phyloP scores from a whole-genome alignment of 2,329 filamentous ascomycete genomes.

The Colletotrichum plurivorum region DNA sequence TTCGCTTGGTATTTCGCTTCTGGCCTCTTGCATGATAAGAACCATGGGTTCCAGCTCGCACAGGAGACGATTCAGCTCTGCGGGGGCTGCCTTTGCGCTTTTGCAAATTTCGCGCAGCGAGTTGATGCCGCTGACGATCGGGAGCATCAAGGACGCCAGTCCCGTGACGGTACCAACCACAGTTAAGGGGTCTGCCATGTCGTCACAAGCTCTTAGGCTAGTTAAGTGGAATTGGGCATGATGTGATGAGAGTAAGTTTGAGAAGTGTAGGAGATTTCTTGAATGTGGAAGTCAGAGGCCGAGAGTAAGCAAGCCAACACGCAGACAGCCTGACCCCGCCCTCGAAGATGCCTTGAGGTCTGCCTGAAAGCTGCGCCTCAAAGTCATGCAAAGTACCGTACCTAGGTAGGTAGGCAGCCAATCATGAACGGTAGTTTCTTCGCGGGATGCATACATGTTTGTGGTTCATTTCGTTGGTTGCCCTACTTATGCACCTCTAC shows the following conservation, averaged over 20 bases:
- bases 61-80: neutral
- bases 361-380: neutral
- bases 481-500: too few species aligned
- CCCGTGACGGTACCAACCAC: neutral
- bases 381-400: neutral
- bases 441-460: too few species aligned
- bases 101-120: slow-evolving; percentile 2
- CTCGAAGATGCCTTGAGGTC: neutral
- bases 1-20: neutral
- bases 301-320: too few species aligned
- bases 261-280: neutral
- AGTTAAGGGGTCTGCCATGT: neutral
- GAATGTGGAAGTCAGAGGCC: too few species aligned
- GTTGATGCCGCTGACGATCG: neutral
- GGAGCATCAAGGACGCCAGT: neutral
- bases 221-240: neutral
- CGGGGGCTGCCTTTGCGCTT: neutral
- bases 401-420: neutral
- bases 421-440: neutral
- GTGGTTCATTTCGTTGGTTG: too few species aligned
- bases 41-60: neutral
- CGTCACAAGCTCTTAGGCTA: neutral
- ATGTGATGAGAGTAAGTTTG: too few species aligned
- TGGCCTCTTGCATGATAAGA: neutral
- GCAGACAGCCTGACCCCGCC: neutral